Evolutionary conservation across 352 stramenopile genomes (phyloP).

Genomic region (Pythium phragmitis): DNA sequence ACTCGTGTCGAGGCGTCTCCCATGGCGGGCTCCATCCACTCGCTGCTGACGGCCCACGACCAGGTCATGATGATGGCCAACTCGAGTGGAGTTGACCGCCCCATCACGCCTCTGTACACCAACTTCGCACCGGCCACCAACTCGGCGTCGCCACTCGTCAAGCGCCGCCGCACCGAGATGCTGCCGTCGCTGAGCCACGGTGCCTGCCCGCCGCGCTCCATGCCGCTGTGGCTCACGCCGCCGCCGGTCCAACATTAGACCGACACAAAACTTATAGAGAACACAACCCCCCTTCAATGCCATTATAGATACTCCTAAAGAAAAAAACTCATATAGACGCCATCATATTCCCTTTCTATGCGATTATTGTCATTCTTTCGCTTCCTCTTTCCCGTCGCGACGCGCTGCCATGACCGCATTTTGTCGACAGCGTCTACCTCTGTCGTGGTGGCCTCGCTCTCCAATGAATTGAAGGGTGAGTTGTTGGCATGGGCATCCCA

Average conservation of each 20-base stretch:
- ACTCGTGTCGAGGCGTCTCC: conserved; percentile 7
- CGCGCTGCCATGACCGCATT: too few species aligned
- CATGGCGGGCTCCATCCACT: conserved; percentile 15
- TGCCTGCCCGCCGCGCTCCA: conserved; percentile 13
- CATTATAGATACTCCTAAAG: too few species aligned
- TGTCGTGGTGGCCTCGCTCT: too few species aligned
- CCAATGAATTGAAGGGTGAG: too few species aligned
- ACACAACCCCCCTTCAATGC: background rate
- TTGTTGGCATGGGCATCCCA: too few species aligned
- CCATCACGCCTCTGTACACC: conserved; percentile 20
- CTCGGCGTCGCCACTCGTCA: conserved; percentile 18
- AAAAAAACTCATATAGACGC: too few species aligned
- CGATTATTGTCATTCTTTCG: too few species aligned
- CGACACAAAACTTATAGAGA: background rate
- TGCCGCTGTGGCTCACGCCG: conserved; percentile 24
- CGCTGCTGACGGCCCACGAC: conserved; percentile 20
- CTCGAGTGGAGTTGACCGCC: background rate
- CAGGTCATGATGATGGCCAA: conserved; percentile 20
- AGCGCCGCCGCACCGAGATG: conserved; percentile 14
- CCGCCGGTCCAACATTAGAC: conserved; percentile 7
- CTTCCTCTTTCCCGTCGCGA: too few species aligned
- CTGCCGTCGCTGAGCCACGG: background rate
- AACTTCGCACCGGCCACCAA: conserved; percentile 2
- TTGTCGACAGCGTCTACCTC: too few species aligned
- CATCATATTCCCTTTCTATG: too few species aligned